Evolutionary conservation across 2,329 filamentous ascomycete species (phyloP).

Genomic region (Pseudonectria foliicola): DNA sequence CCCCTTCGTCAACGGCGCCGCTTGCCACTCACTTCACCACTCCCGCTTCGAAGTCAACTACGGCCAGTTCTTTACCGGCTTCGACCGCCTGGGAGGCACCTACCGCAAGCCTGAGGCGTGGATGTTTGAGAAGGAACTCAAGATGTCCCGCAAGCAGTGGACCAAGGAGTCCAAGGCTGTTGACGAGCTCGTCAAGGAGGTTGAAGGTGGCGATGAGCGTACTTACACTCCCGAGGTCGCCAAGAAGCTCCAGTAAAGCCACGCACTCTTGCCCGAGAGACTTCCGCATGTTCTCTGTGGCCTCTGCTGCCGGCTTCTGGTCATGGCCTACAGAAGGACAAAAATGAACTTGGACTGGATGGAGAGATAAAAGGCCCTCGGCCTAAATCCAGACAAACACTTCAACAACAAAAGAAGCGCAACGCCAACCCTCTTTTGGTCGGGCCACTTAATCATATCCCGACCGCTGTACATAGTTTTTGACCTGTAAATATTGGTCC

Average conservation of each 20-base stretch:
- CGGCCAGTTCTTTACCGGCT: constrained; percentile 87
- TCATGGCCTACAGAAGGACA: neutral
- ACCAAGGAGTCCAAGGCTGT: constrained; percentile 68
- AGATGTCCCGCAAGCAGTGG: constrained; percentile 79
- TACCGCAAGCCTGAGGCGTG: constrained; percentile 82
- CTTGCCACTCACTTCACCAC: constrained; percentile 79
- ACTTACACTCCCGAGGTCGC: constrained; percentile 33
- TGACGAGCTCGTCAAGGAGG: constrained; percentile 67
- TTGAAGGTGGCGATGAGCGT: constrained; percentile 52
- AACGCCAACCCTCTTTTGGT: too few relatives aligned
- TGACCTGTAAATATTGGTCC: constrained; percentile 10
- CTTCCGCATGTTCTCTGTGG: too few relatives aligned
- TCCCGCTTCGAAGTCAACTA: constrained; percentile 60
- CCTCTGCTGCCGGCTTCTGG: too few relatives aligned
- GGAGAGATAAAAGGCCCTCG: too few relatives aligned
- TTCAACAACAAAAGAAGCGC: too few relatives aligned
- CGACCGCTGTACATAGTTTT: constrained; percentile 13
- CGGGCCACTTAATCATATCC: too few relatives aligned
- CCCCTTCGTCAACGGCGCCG: constrained; percentile 87
- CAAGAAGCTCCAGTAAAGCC: constrained; percentile 36
- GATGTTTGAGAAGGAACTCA: constrained; percentile 76
- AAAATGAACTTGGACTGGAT: neutral
- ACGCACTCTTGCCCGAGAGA: neutral
- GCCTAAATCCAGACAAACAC: too few relatives aligned
- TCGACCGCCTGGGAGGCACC: constrained; percentile 81